Conservation (phyloP, 202 grass and related monocot species). For the Zizania palustris region DNA sequence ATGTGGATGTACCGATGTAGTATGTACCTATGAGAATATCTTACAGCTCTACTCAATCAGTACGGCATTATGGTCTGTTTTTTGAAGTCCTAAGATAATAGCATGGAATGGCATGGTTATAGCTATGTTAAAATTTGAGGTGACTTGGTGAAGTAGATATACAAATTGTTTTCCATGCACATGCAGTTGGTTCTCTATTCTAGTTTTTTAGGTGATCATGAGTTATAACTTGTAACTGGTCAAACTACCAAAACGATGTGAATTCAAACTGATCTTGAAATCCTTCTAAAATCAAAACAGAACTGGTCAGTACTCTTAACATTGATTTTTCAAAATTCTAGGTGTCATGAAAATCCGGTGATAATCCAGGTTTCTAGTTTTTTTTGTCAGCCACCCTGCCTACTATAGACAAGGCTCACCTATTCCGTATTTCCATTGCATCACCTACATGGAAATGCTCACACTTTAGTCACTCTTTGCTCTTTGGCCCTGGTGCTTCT, state of each 20-base stretch:
- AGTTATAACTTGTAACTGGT: not conserved
- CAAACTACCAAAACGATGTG: not conserved
- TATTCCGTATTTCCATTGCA: not conserved
- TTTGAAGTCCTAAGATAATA: not conserved
- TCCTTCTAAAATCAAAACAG: not conserved
- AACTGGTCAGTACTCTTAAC: not conserved
- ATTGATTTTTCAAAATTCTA: not conserved
- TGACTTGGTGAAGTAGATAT: not conserved
- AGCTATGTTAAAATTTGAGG: not conserved
- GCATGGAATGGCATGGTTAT: not conserved
- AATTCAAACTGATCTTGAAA: not conserved
- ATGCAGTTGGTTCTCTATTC: not conserved
- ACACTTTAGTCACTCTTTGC: not conserved
- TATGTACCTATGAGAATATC: conserved; percentile 1
- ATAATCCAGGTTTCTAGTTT: not conserved
- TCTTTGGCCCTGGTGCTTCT: not conserved
- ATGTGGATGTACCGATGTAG: not conserved
- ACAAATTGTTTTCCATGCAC: not conserved
- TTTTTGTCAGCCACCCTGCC: not conserved
- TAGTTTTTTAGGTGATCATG: not conserved
- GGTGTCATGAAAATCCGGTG: not conserved
- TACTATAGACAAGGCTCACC: not conserved
- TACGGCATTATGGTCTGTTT: not conserved
- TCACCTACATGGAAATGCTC: not conserved
- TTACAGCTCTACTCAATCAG: not conserved